phyloP scores from a whole-genome alignment of 2,329 filamentous ascomycete species.

The Cadophora sp. region DNA sequence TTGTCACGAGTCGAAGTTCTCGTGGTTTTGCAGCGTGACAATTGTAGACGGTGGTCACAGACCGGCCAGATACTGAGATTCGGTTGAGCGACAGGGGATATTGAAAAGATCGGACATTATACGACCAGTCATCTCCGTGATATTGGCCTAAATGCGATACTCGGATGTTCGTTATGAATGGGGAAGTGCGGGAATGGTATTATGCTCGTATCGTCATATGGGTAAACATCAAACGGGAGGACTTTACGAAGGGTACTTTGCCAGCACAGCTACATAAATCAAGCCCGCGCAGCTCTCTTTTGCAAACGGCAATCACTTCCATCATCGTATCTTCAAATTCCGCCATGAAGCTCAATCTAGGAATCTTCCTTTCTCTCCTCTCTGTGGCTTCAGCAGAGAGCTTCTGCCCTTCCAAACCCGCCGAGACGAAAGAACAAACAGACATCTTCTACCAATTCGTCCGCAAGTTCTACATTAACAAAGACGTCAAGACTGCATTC shows the following conservation, averaged over 20 bases:
- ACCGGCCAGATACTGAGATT: no score
- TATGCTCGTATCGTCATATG: neutral
- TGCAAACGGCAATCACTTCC: neutral
- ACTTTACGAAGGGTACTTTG: no score
- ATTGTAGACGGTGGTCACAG: no score
- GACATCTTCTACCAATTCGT: slow-evolving; percentile 33
- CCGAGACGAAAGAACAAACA: slow-evolving; percentile 22
- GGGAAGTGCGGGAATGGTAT: neutral
- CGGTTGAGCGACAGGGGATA: no score
- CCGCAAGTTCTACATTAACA: slow-evolving; percentile 29
- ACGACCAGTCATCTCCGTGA: no score
- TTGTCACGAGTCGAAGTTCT: no score
- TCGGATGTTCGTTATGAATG: no score
- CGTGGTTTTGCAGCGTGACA: no score
- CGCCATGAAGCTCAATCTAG: slow-evolving; percentile 6
- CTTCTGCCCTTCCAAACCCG: slow-evolving; percentile 30
- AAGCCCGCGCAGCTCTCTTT: neutral
- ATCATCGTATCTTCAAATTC: no score
- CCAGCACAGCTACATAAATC: neutral
- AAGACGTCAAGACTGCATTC: slow-evolving; percentile 29
- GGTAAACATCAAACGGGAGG: neutral
- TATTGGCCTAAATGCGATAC: no score
- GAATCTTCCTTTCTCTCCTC: neutral
- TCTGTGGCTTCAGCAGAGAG: neutral
- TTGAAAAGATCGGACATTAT: no score